Percentiles rank a stretch among this genome's conserved stretches.
Conservation (phyloP, 345 rosid genomes). For the Rhizophora apiculata region DNA sequence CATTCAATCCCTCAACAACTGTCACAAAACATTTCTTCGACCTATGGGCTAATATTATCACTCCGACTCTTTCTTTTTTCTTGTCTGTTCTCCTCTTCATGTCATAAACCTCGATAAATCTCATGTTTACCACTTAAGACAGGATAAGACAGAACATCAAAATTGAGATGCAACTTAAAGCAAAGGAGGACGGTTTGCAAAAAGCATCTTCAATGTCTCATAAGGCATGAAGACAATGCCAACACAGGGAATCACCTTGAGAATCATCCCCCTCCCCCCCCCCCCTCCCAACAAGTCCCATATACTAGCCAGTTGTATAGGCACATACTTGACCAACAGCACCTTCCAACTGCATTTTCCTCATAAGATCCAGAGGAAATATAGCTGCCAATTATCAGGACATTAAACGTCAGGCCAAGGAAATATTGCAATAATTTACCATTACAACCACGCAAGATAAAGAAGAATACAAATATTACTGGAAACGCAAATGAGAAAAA, state of each 20-base stretch:
- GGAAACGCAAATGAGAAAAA: too few relatives aligned
- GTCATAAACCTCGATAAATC: not conserved
- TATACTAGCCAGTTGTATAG: slow-evolving; percentile 55
- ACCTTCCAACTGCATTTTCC: slow-evolving; percentile 89
- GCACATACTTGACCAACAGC: slow-evolving; percentile 69
- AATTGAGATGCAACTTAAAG: not conserved
- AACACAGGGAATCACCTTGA: slow-evolving; percentile 81
- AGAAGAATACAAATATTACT: too few relatives aligned
- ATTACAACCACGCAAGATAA: too few relatives aligned
- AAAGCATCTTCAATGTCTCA: slow-evolving; percentile 64
- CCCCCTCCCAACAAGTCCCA: slow-evolving; percentile 59
- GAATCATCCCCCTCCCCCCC: slow-evolving; percentile 56
- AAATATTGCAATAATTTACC: not conserved
- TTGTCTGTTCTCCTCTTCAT: not conserved
- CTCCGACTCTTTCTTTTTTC: not conserved
- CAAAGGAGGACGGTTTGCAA: slow-evolving; percentile 3
- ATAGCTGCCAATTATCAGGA: slow-evolving; percentile 49
- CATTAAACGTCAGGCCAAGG: not conserved
- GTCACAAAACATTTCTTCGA: not conserved
- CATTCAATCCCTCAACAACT: not conserved
- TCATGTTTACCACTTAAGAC: not conserved
- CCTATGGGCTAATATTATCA: not conserved
- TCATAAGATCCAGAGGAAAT: slow-evolving; percentile 87
- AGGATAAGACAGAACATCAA: not conserved
- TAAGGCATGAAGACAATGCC: slow-evolving; percentile 94